Evolutionary conservation across 306 rosid species (phyloP).

Genomic region (Vigna hirtella): DNA sequence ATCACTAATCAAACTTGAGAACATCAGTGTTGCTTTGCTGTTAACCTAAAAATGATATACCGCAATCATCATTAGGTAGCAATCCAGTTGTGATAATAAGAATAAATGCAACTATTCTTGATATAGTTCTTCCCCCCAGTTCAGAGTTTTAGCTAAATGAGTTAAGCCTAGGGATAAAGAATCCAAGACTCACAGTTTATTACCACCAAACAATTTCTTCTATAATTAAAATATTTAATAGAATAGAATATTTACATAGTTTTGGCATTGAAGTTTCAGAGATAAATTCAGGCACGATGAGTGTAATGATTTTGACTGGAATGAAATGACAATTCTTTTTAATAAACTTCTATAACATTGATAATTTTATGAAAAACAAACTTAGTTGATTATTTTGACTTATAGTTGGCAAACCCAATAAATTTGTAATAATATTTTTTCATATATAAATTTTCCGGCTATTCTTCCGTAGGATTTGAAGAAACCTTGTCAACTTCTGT

Average conservation of each 20-base stretch:
- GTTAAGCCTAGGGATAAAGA: slow-evolving; percentile 32
- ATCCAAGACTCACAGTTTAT: slow-evolving; percentile 23
- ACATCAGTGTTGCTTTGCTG: slow-evolving; percentile 91
- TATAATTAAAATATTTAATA: neutral
- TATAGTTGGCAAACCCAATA: slow-evolving; percentile 14
- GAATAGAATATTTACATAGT: slow-evolving; percentile 3
- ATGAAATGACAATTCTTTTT: neutral
- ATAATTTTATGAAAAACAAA: slow-evolving; percentile 19
- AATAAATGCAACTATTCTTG: slow-evolving; percentile 28
- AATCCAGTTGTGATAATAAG: slow-evolving; percentile 32
- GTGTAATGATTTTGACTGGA: slow-evolving; percentile 6
- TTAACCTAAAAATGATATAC: slow-evolving; percentile 69
- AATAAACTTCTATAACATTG: slow-evolving; percentile 11
- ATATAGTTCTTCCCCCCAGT: slow-evolving; percentile 27
- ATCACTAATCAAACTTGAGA: slow-evolving; percentile 69
- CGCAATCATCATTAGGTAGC: slow-evolving; percentile 53
- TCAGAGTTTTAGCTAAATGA: slow-evolving; percentile 26
- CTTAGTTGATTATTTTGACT: slow-evolving; percentile 10
- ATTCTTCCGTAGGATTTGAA: slow-evolving; percentile 30
- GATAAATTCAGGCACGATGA: slow-evolving; percentile 16
- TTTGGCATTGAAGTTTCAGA: slow-evolving; percentile 6
- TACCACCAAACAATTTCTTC: neutral
- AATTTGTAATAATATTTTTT: slow-evolving; percentile 21
- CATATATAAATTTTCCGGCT: slow-evolving; percentile 32
- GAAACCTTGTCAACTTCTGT: slow-evolving; percentile 13